Evolutionary conservation across 2,329 filamentous ascomycete genomes (phyloP), one percentile per base, ranked within the genome.

Genomic region (Alternaria arbusti): DNA sequence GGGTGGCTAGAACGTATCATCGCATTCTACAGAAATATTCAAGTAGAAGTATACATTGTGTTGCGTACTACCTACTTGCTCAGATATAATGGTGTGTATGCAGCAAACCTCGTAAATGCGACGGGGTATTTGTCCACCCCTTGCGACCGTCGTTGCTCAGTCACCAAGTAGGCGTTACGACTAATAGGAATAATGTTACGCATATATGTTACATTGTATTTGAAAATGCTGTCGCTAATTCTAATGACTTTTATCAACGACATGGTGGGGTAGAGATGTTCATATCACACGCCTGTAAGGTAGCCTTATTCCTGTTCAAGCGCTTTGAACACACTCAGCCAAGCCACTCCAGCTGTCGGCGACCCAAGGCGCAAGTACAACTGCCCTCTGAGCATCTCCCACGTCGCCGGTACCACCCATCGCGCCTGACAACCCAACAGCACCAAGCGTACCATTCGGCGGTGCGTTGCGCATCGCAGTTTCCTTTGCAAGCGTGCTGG

Each of bases 331-430:
- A 22, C 59, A 62, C 23, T 62, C 40, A 17, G 23, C 11, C 23
- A 62, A 54, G 17, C 43, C 85, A 60, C 83, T 82, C 93, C 93
- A 96, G 0, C 89, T 90, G 22, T 82, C 82, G 46, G 69, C 78
- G 61, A 82, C 84, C 94, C 95, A 98, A 6, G 96, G 96, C 40
- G 94, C 92, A 70, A 96, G 79, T 79, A 96, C 86, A 49, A 94
- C 86, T 7, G 91, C 90, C 67, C 87, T 87, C 79, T 97, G 91
- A 22, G 92, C 90, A 84, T 97, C 91, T 4, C 86, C 87, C 4
- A 88, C 85, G 62, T 84, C 87, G 1, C 91, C 90, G 0, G 91
- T 94, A 1, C 91, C 90, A 2, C 91, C 88, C 82, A 92, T 94
- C 6, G 93, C 91, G 67, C 84, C 83, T 2, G 92, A 88, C 58